These are phyloP conservation scores for Alternaria hordeiaustralica DNA, from an alignment of 2,329 filamentous ascomycete genomes.

Conservation along the genomic window DNA sequence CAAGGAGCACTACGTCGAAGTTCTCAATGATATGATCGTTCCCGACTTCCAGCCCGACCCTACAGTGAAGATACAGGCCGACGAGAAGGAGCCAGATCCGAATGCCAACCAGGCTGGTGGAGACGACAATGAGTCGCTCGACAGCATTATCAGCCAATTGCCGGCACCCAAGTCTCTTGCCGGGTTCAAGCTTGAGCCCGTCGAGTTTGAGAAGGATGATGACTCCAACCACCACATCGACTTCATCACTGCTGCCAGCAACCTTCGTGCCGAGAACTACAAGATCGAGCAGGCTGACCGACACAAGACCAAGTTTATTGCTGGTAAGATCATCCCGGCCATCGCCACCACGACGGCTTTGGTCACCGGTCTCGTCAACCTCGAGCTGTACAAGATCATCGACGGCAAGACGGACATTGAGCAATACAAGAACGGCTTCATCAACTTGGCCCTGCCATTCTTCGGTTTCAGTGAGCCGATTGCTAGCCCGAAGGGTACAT, in stretches of 20 bases:
- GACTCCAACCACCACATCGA: constrained; percentile 98
- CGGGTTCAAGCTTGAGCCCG: constrained; percentile 86
- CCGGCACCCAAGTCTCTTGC: constrained; percentile 81
- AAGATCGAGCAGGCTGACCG: constrained; percentile 91
- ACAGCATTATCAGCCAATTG: constrained; percentile 73
- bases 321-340: constrained; percentile 98
- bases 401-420: constrained; percentile 97
- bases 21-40: constrained; percentile 91
- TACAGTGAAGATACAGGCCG: constrained; percentile 94
- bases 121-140: constrained; percentile 78
- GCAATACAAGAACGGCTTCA: constrained; percentile 98
- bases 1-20: constrained; percentile 75
- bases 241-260: constrained; percentile 97
- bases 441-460: constrained; percentile 95
- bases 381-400: constrained; percentile 95
- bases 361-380: constrained; percentile 88
- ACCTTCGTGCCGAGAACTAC: constrained; percentile 96
- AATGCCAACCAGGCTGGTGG: constrained; percentile 70
- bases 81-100: constrained; percentile 93
- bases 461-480: constrained; percentile 99
- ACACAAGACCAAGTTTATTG: constrained; percentile 99
- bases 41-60: constrained; percentile 92
- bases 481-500: constrained; percentile 88
- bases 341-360: constrained; percentile 97
- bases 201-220: constrained; percentile 99